A percentile compares a stretch with the other conserved stretches of the same genome.
phyloP scores from a whole-genome alignment of 805 yeast species.

The Candida jianshihensis region DNA sequence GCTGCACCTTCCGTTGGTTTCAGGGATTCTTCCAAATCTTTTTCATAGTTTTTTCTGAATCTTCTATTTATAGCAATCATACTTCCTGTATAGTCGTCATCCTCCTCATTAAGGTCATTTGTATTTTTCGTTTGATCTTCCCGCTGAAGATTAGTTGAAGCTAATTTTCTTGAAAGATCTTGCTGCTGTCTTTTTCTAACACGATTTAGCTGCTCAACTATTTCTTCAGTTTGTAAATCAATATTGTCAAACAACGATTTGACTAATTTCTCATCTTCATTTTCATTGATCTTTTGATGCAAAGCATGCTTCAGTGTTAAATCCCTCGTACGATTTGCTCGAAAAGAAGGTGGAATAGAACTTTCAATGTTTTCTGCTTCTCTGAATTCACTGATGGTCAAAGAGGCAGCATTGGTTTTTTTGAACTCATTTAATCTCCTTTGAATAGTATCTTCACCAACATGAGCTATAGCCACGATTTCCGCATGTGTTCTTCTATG shows the following conservation, averaged over 20 bases:
- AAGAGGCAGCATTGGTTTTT: conserved; percentile 61
- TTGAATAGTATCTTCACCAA: conserved; percentile 91
- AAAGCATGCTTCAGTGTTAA: neutral
- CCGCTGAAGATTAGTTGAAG: conserved; percentile 16
- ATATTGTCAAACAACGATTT: conserved; percentile 11
- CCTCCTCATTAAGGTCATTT: neutral
- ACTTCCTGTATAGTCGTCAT: no score
- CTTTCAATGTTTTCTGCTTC: conserved; percentile 26
- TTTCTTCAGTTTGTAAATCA: conserved; percentile 19
- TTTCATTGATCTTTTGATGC: conserved; percentile 12
- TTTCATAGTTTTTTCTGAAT: conserved; percentile 4
- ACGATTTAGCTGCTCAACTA: conserved; percentile 22
- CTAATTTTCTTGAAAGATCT: conserved; percentile 13
- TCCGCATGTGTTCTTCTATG: conserved; percentile 88
- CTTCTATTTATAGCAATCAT: neutral
- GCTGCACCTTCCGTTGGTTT: conserved; percentile 3
- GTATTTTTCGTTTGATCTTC: conserved; percentile 5
- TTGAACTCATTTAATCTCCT: conserved; percentile 84
- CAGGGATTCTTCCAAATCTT: conserved; percentile 5
- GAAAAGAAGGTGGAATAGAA: conserved; percentile 80
- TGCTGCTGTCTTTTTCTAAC: conserved; percentile 21
- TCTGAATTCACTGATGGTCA: conserved; percentile 73
- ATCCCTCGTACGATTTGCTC: conserved; percentile 48
- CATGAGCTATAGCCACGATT: conserved; percentile 90
- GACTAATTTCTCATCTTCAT: conserved; percentile 12